phyloP scores from a whole-genome alignment of 345 rosid species.

The Populus nigra region DNA sequence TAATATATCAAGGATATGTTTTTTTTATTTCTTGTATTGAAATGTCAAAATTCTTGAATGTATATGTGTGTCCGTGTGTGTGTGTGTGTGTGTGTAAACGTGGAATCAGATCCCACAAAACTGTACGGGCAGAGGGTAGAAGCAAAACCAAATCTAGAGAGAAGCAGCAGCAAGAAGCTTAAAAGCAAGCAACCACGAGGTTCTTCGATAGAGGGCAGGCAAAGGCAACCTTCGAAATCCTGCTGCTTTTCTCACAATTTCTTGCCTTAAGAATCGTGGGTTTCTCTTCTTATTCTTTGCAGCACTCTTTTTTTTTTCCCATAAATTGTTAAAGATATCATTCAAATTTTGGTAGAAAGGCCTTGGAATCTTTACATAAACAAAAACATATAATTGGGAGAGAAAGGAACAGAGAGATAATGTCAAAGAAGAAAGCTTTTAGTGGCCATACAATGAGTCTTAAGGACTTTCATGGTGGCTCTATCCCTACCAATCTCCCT shows the following conservation, averaged over 20 bases:
- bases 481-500: slow-evolving; percentile 77
- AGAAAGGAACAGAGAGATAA: slow-evolving; percentile 21
- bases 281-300: background rate
- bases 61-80: too few species aligned
- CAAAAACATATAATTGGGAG: background rate
- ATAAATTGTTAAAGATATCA: background rate
- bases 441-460: slow-evolving; percentile 77
- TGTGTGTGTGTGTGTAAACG: background rate
- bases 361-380: background rate
- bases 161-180: background rate
- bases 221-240: background rate
- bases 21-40: too few species aligned
- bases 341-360: background rate
- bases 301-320: background rate
- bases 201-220: background rate
- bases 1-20: too few species aligned
- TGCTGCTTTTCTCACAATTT: background rate
- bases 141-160: background rate
- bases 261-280: background rate
- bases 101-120: background rate
- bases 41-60: too few species aligned
- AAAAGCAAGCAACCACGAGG: background rate
- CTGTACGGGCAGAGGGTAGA: background rate
- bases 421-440: slow-evolving; percentile 85
- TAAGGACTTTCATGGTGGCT: slow-evolving; percentile 92